Evolutionary conservation across 1,284 basidiomycete genomes (phyloP).

Genomic region (Trichosporon sp.): DNA sequence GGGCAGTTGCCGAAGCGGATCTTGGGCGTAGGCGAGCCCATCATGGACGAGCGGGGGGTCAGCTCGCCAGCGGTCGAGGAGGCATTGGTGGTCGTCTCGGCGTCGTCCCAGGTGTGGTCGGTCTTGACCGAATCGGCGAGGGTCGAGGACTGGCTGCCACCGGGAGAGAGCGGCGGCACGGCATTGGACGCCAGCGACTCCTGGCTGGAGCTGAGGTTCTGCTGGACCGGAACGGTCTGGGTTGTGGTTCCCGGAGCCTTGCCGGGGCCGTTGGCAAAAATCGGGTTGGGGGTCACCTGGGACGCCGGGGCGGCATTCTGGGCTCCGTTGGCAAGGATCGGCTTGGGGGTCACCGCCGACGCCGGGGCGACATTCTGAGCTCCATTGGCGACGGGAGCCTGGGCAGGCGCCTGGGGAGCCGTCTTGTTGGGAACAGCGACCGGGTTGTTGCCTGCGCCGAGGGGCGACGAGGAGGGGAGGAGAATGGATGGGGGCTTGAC

Average conservation of each 20-base stretch:
- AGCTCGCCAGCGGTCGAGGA: background rate
- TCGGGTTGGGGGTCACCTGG: background rate
- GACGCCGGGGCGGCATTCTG: background rate
- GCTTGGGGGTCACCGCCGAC: background rate
- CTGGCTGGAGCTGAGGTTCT: background rate
- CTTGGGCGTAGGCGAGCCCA: slow-evolving; percentile 2
- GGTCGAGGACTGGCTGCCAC: slow-evolving; percentile 1
- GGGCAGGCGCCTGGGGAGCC: background rate
- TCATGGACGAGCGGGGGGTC: slow-evolving; percentile 10
- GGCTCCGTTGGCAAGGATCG: too few species aligned
- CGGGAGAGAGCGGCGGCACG: background rate
- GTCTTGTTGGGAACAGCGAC: background rate
- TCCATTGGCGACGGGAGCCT: background rate
- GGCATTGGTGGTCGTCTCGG: background rate
- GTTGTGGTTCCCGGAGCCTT: background rate
- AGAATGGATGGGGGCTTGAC: slow-evolving; percentile 13
- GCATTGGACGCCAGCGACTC: background rate
- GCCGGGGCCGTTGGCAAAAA: too few species aligned
- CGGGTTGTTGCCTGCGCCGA: slow-evolving; percentile 1
- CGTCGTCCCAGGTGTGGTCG: background rate
- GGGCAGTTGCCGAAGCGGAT: slow-evolving; percentile 19
- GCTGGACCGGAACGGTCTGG: background rate
- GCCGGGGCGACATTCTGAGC: background rate
- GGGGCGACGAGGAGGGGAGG: slow-evolving; percentile 11
- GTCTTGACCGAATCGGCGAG: background rate